Base-by-base conservation (phyloP, 2,329 filamentous ascomycete species). In the Dothidotthia symphoricarpi region DNA sequence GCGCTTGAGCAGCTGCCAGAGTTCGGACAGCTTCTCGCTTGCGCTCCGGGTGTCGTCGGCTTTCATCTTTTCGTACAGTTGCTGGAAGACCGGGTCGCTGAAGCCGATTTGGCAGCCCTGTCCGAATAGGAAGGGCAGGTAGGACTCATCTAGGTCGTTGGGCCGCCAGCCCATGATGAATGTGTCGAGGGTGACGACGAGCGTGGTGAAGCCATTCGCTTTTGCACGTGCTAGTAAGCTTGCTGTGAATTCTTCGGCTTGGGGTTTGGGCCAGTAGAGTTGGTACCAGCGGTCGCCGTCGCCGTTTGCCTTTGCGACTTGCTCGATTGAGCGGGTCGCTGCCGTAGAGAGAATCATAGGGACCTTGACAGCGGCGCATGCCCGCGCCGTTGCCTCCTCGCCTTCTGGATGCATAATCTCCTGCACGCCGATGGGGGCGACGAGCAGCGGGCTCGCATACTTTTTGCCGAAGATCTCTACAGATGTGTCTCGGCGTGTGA, bases 101-200 rank as follows among this genome's bases (percentile, higher is more conserved):
- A 69, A 63, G 4, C 51, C 61, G 6, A 66, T 45, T 32, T 67
- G 57, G 24, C 57, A 61, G 11, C 66, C 66, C 40, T 62, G 54
- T 11, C 63, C 63, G 19, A 68, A 72, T 17, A 81, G 65, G 47
- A 86, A 85, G 0, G 82, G 77, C 0, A 80, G 53, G 51, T 79
- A 84, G 0, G 71, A 77, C 11, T 74, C 73, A 47, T 86, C 83
- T 4, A 88, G 73, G 55, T 88, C 84, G 0, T 70, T 73, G 0
- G 83, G 84, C 25, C 85, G 72, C 83, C 84, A 89, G 1, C 76
- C 77, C 24, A 88, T 71, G 10, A 75, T 75, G 64, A 80, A 86
- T 0, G 83, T 88, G 61, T 89, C 85, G 0, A 88, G 70, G 0
- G 86, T 89, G 1, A 89, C 81, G 6, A 88, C 77, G 0, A 88